Percentiles rank a stretch among this genome's conserved stretches.
These are phyloP conservation scores for Yamadazyma epiphylla DNA, from an alignment of 1,139 yeast species.

Conservation along the genomic window DNA sequence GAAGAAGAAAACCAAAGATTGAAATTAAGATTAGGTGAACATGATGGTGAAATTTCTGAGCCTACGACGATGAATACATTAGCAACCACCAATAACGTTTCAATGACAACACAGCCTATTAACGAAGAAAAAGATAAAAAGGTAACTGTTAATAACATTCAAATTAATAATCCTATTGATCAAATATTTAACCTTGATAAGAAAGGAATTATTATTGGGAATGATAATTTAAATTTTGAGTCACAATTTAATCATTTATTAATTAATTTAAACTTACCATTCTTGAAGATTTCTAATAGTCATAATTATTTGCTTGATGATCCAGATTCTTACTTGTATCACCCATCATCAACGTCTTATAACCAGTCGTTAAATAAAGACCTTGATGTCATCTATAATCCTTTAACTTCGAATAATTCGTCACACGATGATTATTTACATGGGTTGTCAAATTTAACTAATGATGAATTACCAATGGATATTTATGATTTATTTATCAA, in stretches of 20 bases:
- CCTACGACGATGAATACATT: slow-evolving; percentile 1
- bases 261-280: slow-evolving; percentile 44
- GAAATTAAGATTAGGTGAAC: slow-evolving; percentile 10
- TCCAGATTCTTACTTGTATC: slow-evolving; percentile 42
- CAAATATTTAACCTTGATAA: slow-evolving; percentile 45
- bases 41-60: slow-evolving; percentile 3
- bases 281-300: slow-evolving; percentile 43
- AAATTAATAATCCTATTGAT: slow-evolving; percentile 44
- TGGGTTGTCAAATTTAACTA: slow-evolving; percentile 17
- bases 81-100: not conserved
- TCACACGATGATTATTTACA: slow-evolving; percentile 17
- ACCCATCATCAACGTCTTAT: slow-evolving; percentile 38
- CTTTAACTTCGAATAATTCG: slow-evolving; percentile 30
- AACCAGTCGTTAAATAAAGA: slow-evolving; percentile 40
- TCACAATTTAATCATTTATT: slow-evolving; percentile 46
- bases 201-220: slow-evolving; percentile 46
- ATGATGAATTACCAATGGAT: slow-evolving; percentile 33
- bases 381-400: slow-evolving; percentile 41
- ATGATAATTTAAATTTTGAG: slow-evolving; percentile 47
- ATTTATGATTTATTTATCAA: slow-evolving; percentile 45
- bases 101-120: slow-evolving; percentile 1
- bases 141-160: slow-evolving; percentile 17
- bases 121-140: slow-evolving; percentile 2
- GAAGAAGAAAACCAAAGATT: slow-evolving; percentile 52
- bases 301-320: slow-evolving; percentile 44